These are phyloP conservation scores for Chalaropsis thielavioides DNA, from an alignment of 2,329 filamentous ascomycete genomes.

Conservation along the genomic window DNA sequence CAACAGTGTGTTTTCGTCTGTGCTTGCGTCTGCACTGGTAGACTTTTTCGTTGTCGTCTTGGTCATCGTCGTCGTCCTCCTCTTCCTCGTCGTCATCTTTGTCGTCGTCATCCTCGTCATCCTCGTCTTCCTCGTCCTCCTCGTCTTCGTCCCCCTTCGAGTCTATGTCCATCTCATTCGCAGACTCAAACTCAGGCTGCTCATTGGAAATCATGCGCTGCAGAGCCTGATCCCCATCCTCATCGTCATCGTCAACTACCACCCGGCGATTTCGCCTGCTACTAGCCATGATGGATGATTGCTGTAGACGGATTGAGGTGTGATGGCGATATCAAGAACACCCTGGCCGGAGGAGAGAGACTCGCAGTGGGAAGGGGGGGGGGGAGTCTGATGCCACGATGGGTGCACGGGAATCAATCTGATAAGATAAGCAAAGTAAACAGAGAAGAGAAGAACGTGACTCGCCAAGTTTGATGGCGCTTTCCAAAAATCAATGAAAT, in stretches of 20 bases:
- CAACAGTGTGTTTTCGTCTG: background rate
- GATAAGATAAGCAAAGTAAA: too few relatives aligned
- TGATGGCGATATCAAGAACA: background rate
- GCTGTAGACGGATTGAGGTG: background rate
- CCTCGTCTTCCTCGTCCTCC: background rate
- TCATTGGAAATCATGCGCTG: constrained; percentile 3
- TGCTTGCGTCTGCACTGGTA: background rate
- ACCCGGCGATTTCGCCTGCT: background rate
- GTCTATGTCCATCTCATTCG: background rate
- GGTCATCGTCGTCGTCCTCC: background rate
- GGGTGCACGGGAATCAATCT: too few relatives aligned
- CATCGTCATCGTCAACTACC: background rate
- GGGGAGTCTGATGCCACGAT: too few relatives aligned
- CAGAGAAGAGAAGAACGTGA: too few relatives aligned
- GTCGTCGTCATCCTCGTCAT: background rate
- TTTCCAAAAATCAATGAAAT: too few relatives aligned
- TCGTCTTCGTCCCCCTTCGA: background rate
- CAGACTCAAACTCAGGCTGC: background rate
- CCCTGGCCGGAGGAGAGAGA: background rate
- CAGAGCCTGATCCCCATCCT: background rate
- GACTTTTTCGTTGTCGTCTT: background rate
- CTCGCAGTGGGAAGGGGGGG: background rate
- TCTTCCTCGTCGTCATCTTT: background rate
- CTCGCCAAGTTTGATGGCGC: too few relatives aligned
- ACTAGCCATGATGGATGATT: background rate